Percentiles rank a stretch among this genome's conserved stretches.
These are phyloP conservation scores for Saturnispora kantuleensis DNA, from an alignment of 805 yeast genomes.

Conservation along the genomic window DNA sequence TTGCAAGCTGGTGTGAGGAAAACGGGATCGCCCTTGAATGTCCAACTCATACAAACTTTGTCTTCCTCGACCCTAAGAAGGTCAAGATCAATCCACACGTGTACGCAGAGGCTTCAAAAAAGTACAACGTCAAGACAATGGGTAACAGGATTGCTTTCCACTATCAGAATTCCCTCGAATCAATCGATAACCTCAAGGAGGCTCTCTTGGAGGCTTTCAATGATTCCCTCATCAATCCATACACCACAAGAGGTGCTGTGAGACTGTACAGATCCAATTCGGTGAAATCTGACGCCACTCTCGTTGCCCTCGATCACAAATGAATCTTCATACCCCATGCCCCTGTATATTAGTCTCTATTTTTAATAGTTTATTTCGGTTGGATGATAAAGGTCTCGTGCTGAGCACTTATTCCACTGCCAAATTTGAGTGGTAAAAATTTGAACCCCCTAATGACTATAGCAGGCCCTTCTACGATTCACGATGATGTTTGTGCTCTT, in stretches of 20 bases:
- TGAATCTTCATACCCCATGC: too few relatives aligned
- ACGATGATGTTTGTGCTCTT: constrained; percentile 14
- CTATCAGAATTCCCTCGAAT: constrained; percentile 47
- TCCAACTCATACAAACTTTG: constrained; percentile 83
- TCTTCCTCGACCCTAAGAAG: constrained; percentile 52
- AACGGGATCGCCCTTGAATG: constrained; percentile 49
- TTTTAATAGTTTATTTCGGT: too few relatives aligned
- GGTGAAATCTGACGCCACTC: constrained; percentile 3
- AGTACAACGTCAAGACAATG: constrained; percentile 52
- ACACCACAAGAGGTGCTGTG: constrained; percentile 15
- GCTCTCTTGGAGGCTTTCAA: constrained; percentile 50
- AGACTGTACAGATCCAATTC: constrained; percentile 11
- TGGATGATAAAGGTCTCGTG: too few relatives aligned
- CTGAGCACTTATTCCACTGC: too few relatives aligned
- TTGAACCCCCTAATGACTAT: neutral
- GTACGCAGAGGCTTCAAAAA: constrained; percentile 30
- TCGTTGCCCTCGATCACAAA: constrained; percentile 3
- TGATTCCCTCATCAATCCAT: constrained; percentile 45
- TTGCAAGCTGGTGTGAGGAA: constrained; percentile 40
- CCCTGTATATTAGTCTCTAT: too few relatives aligned
- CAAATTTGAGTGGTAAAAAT: too few relatives aligned
- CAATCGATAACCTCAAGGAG: constrained; percentile 46
- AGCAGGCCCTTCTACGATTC: neutral
- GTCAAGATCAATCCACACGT: constrained; percentile 46
- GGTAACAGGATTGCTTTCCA: constrained; percentile 80